phyloP scores from a whole-genome alignment of 257 asterid genomes.

The Solanum bulbocastanum region DNA sequence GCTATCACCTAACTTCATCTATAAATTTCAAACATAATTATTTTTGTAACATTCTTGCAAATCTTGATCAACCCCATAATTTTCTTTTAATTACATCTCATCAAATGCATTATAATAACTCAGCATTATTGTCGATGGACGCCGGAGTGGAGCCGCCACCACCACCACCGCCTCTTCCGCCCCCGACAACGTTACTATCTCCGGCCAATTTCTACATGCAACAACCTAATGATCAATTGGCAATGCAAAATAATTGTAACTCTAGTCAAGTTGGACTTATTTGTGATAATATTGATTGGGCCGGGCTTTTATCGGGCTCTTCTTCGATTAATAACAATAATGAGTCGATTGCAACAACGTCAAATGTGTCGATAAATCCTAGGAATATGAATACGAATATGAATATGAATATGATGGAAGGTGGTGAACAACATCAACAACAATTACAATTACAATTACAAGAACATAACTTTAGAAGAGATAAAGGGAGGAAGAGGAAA shows the following conservation, averaged over 20 bases:
- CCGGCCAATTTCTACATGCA: background rate
- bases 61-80: background rate
- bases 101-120: background rate
- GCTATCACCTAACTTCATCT: slow-evolving; percentile 20
- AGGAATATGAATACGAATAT: background rate
- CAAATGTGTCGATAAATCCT: background rate
- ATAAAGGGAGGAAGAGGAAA: slow-evolving; percentile 42
- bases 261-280: slow-evolving; percentile 6
- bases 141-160: background rate
- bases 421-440: background rate
- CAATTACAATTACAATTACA: background rate
- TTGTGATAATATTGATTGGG: slow-evolving; percentile 37
- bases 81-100: background rate
- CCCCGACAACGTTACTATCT: background rate
- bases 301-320: slow-evolving; percentile 16
- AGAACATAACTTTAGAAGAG: background rate
- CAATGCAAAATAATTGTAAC: slow-evolving; percentile 39
- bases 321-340: background rate
- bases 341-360: slow-evolving; percentile 8
- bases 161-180: background rate
- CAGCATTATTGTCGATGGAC: slow-evolving; percentile 4
- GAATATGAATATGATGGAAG: slow-evolving; percentile 6
- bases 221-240: background rate
- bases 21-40: slow-evolving; percentile 2
- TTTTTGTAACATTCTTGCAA: slow-evolving; percentile 2